phyloP scores from a whole-genome alignment of 495 filamentous ascomycete genomes.

The Haplographium delicatum region DNA sequence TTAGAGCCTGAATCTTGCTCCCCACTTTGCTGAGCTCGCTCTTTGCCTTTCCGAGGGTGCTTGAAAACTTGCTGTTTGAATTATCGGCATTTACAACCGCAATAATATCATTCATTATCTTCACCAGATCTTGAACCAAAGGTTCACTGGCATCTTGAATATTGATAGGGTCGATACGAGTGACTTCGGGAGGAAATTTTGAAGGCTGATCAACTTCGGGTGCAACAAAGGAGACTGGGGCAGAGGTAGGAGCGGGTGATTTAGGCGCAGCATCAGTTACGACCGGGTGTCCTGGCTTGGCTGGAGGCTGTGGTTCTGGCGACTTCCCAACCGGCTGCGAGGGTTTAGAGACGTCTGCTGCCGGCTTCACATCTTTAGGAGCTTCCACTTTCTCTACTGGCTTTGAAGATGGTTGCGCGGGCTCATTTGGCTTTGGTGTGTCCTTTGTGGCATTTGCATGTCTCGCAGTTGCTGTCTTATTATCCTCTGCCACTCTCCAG shows the following conservation, averaged over 20 bases:
- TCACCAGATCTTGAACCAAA: slow-evolving; percentile 87
- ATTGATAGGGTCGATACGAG: slow-evolving; percentile 68
- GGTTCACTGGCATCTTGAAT: slow-evolving; percentile 72
- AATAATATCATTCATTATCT: slow-evolving; percentile 93
- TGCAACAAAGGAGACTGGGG: slow-evolving; percentile 18
- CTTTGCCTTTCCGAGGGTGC: slow-evolving; percentile 77
- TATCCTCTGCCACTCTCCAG: slow-evolving; percentile 67
- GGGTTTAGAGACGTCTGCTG: background rate
- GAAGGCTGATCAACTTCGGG: slow-evolving; percentile 59
- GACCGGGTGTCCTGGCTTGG: slow-evolving; percentile 17
- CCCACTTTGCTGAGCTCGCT: slow-evolving; percentile 71
- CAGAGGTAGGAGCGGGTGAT: background rate
- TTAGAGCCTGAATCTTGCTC: slow-evolving; percentile 65
- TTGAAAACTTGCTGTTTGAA: slow-evolving; percentile 62
- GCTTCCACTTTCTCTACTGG: slow-evolving; percentile 34
- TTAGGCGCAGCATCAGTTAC: slow-evolving; percentile 8
- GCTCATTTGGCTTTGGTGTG: slow-evolving; percentile 27
- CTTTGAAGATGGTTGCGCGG: slow-evolving; percentile 21
- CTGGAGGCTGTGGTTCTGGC: slow-evolving; percentile 24
- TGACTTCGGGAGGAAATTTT: slow-evolving; percentile 47
- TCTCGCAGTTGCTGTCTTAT: slow-evolving; percentile 21
- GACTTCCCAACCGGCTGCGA: slow-evolving; percentile 22
- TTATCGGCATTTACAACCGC: slow-evolving; percentile 83
- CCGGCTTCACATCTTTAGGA: slow-evolving; percentile 28
- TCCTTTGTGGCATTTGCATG: slow-evolving; percentile 31